Percentiles rank a stretch among this genome's conserved stretches.
Conservation (phyloP, 129 eudicot genomes). For the Sambucus nigra region DNA sequence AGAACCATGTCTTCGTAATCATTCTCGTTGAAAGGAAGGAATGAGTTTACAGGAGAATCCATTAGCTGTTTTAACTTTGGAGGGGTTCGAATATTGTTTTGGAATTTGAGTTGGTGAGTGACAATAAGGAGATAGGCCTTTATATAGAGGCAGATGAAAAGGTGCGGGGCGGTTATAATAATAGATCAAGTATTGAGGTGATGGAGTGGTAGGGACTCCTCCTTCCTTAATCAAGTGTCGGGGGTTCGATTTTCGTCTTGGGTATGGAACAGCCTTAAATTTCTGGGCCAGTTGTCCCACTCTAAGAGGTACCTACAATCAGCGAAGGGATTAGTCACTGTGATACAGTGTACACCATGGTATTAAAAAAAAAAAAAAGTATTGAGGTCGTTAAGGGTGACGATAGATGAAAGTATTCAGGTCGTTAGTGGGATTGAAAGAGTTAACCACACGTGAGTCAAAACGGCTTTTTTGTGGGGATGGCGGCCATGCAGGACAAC, state of each 20-base stretch:
- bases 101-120: too few species aligned
- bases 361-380: too few species aligned
- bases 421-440: neutral
- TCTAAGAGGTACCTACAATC: too few species aligned
- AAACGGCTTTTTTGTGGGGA: neutral
- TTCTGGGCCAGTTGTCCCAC: too few species aligned
- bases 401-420: neutral
- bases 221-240: too few species aligned
- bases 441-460: neutral
- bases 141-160: neutral
- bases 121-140: neutral
- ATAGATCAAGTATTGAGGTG: neutral
- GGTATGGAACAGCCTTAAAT: too few species aligned
- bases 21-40: conserved; percentile 28
- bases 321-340: too few species aligned
- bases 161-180: neutral
- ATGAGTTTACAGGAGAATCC: neutral
- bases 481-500: neutral
- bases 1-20: conserved; percentile 36
- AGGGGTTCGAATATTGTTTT: neutral
- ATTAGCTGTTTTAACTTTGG: neutral
- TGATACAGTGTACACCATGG: too few species aligned
- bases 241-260: too few species aligned
- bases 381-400: neutral
- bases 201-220: too few species aligned